A percentile compares a stretch with the other conserved stretches of the same genome.
Conservation (phyloP, 345 rosid species). For the Salix purpurea region DNA sequence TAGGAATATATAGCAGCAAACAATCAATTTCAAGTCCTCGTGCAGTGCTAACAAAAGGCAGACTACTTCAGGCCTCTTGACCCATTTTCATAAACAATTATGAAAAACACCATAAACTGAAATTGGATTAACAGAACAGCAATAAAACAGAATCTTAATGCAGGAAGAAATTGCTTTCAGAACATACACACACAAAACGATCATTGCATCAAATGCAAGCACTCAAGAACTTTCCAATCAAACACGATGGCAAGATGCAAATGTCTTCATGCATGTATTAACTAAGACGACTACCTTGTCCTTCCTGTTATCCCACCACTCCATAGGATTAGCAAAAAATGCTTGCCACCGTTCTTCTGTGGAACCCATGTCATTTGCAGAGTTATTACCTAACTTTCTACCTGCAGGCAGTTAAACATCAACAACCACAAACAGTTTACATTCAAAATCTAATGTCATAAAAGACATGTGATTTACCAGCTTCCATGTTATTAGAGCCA, state of each 20-base stretch:
- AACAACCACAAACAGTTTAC: not conserved
- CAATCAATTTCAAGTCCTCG: not conserved
- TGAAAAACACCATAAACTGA: not conserved
- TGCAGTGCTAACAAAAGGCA: not conserved
- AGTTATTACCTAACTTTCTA: conserved; percentile 24
- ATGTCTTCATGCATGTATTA: not conserved
- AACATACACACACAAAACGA: not conserved
- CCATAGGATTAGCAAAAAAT: conserved; percentile 52
- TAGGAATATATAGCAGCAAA: not conserved
- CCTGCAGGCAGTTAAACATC: conserved; percentile 25
- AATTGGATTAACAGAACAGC: not conserved
- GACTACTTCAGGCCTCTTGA: not conserved
- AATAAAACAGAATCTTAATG: not conserved
- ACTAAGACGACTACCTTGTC: conserved; percentile 41
- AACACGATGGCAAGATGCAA: not conserved
- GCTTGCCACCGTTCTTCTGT: conserved; percentile 56
- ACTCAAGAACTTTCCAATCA: not conserved
- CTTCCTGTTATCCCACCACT: conserved; percentile 73
- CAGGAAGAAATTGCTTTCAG: not conserved
- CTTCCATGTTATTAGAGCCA: conserved; percentile 19
- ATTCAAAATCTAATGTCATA: not conserved
- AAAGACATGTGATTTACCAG: conserved; percentile 27
- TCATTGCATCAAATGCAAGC: not conserved
- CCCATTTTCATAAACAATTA: not conserved
- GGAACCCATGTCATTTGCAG: conserved; percentile 24